These are phyloP conservation scores for Aspergillus ostianus DNA, from an alignment of 495 filamentous ascomycete genomes.

Conservation along the genomic window DNA sequence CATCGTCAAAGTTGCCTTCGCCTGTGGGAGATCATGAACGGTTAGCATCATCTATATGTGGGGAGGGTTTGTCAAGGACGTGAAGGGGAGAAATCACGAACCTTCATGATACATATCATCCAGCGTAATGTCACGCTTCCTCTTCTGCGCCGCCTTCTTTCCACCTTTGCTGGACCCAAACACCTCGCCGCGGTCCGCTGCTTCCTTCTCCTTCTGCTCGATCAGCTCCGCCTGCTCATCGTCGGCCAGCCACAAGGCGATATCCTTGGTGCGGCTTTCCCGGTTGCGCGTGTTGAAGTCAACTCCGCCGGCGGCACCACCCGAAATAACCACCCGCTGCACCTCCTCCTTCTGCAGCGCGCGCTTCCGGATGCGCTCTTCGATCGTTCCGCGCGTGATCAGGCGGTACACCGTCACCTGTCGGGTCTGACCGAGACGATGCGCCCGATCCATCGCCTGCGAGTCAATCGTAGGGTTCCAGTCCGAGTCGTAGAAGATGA, in stretches of 20 bases:
- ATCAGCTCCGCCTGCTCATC: constrained; percentile 91
- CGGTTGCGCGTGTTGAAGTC: constrained; percentile 90
- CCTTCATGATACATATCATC: constrained; percentile 99
- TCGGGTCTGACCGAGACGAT: constrained; percentile 93
- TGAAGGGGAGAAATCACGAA: constrained; percentile 42
- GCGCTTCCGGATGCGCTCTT: constrained; percentile 97
- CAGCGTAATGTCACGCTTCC: constrained; percentile 76
- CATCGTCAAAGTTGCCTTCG: constrained; percentile 91
- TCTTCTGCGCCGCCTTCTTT: constrained; percentile 54
- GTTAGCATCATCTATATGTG: neutral
- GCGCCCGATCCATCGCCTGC: constrained; percentile 98
- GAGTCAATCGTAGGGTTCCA: constrained; percentile 99
- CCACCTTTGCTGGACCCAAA: constrained; percentile 52
- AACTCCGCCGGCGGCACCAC: constrained; percentile 76
- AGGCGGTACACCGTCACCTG: constrained; percentile 97
- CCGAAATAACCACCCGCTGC: constrained; percentile 95
- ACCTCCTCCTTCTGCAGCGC: constrained; percentile 99
- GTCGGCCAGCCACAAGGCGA: constrained; percentile 94
- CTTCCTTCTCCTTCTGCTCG: constrained; percentile 83
- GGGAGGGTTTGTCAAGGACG: neutral
- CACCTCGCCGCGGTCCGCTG: constrained; percentile 56
- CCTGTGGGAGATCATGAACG: constrained; percentile 49
- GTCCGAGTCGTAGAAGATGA: constrained; percentile 99
- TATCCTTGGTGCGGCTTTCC: constrained; percentile 92
- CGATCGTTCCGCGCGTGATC: constrained; percentile 95